Conservation (phyloP, 257 asterid species). For the Nicotiana noctiflora region DNA sequence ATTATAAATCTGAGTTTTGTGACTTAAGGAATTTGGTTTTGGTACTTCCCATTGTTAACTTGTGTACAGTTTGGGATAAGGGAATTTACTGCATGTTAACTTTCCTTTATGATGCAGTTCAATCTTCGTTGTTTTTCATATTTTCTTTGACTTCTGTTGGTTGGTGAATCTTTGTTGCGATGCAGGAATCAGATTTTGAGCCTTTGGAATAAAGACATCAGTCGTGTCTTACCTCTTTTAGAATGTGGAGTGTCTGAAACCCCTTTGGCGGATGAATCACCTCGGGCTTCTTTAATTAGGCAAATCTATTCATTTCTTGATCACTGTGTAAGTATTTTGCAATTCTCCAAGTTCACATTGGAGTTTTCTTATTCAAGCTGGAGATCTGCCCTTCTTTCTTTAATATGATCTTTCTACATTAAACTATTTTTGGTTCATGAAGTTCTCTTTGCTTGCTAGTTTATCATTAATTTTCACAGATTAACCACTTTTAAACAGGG, state of each 20-base stretch:
- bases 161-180: slow-evolving; percentile 24
- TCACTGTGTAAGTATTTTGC: slow-evolving; percentile 66
- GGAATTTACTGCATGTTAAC: not conserved
- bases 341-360: slow-evolving; percentile 7
- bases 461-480: slow-evolving; percentile 13
- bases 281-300: slow-evolving; percentile 59
- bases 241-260: slow-evolving; percentile 70
- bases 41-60: not conserved
- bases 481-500: slow-evolving; percentile 49
- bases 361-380: slow-evolving; percentile 4
- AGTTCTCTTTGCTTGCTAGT: slow-evolving; percentile 7
- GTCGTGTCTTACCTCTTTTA: slow-evolving; percentile 64
- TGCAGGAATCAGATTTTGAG: slow-evolving; percentile 81
- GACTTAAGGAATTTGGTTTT: not conserved
- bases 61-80: not conserved
- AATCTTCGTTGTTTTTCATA: not conserved
- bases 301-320: slow-evolving; percentile 76
- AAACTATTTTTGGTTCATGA: not conserved
- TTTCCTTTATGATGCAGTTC: not conserved
- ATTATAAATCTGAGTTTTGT: not conserved
- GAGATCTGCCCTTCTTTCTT: not conserved
- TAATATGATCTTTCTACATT: not conserved
- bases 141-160: slow-evolving; percentile 9
- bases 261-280: slow-evolving; percentile 46
- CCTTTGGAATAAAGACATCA: slow-evolving; percentile 93